A percentile compares a stretch with the other conserved stretches of the same genome.
These are phyloP conservation scores for Tolypocladium guangdongense DNA, from an alignment of 2,329 filamentous ascomycete species.

Conservation along the genomic window DNA sequence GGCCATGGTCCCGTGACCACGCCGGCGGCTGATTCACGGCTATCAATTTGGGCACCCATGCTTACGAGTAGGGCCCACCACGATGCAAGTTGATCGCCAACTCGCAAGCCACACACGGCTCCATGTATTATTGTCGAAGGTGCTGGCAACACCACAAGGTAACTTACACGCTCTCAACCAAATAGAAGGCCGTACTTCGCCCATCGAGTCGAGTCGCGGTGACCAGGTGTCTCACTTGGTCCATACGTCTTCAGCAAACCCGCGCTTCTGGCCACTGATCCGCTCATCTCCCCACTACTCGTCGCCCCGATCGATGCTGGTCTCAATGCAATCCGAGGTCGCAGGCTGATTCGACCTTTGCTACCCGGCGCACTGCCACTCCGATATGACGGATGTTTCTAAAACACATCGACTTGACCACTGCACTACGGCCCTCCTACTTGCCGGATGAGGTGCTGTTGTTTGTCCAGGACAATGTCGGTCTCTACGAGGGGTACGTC, in stretches of 20 bases:
- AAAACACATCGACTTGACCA: conserved; percentile 90
- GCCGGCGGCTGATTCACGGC: neutral
- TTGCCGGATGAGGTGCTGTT: conserved; percentile 88
- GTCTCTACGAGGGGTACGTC: conserved; percentile 88
- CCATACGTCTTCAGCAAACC: neutral
- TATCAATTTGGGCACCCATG: neutral
- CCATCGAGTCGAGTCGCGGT: neutral
- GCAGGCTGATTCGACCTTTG: neutral
- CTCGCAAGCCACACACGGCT: neutral
- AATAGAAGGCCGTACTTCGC: neutral
- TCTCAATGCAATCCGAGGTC: neutral
- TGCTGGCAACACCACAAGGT: neutral
- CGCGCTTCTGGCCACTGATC: neutral
- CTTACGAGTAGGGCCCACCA: too few species aligned
- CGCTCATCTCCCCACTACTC: neutral
- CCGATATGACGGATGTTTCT: conserved; percentile 81
- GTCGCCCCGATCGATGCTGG: neutral
- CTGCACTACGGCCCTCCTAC: conserved; percentile 85
- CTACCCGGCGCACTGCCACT: conserved; percentile 7
- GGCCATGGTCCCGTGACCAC: neutral
- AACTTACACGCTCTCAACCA: neutral
- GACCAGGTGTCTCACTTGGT: neutral
- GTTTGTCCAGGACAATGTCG: conserved; percentile 95
- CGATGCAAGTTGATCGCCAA: neutral
- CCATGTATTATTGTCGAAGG: neutral